Evolutionary conservation across 73 alveolate genomes (phyloP).

Genomic region (Symbiodinium pilosum): DNA sequence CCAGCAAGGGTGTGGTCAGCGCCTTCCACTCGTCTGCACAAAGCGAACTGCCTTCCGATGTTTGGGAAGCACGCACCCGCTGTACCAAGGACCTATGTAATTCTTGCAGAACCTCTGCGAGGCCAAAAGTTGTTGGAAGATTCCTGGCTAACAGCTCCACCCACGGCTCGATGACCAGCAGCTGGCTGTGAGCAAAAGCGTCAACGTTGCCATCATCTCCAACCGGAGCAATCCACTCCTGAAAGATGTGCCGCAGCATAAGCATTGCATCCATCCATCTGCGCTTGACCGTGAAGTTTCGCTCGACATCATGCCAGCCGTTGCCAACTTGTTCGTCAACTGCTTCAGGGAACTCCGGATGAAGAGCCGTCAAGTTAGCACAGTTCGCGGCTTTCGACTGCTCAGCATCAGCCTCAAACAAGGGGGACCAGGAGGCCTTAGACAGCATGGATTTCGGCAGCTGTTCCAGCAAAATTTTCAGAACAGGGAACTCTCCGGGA

Average conservation of each 20-base stretch:
- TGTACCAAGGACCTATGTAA: background rate
- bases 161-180: slow-evolving; percentile 39
- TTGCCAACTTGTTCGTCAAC: slow-evolving; percentile 20
- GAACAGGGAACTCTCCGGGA: slow-evolving; percentile 82
- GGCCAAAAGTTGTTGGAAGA: slow-evolving; percentile 20
- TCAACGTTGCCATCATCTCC: slow-evolving; percentile 80
- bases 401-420: background rate
- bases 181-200: slow-evolving; percentile 39
- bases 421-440: background rate
- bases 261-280: slow-evolving; percentile 56
- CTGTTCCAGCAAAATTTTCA: slow-evolving; percentile 60
- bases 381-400: background rate
- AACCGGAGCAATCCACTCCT: slow-evolving; percentile 65
- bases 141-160: slow-evolving; percentile 21
- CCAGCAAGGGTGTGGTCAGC: background rate
- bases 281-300: slow-evolving; percentile 37
- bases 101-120: slow-evolving; percentile 16
- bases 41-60: slow-evolving; percentile 27
- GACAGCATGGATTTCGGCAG: slow-evolving; percentile 13
- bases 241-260: background rate
- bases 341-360: slow-evolving; percentile 32
- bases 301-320: slow-evolving; percentile 76
- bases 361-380: slow-evolving; percentile 56
- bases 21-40: slow-evolving; percentile 50
- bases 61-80: slow-evolving; percentile 25